These are phyloP conservation scores for Salvia rosmarinus DNA, from an alignment of 257 asterid genomes.

Conservation along the genomic window DNA sequence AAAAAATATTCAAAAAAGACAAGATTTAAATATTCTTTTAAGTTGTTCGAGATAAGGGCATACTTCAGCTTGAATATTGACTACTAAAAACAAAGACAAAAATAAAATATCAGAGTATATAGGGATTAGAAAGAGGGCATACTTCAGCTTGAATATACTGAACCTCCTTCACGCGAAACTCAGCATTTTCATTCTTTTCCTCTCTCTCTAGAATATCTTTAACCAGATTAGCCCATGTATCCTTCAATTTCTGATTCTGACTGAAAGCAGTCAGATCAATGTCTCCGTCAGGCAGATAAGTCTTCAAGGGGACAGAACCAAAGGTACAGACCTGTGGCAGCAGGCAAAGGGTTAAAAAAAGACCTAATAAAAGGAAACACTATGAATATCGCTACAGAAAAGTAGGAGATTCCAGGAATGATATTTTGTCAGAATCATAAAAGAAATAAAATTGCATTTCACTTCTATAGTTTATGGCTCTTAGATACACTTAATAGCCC, in stretches of 20 bases:
- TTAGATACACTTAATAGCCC: neutral
- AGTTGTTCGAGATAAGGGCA: neutral
- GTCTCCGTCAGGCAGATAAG: slow-evolving; percentile 93
- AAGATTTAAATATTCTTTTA: neutral
- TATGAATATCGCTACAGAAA: slow-evolving; percentile 12
- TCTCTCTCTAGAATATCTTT: too few relatives aligned
- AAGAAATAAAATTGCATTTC: slow-evolving; percentile 2
- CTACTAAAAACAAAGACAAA: neutral
- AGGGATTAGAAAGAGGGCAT: slow-evolving; percentile 29
- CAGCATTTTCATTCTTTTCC: too few relatives aligned
- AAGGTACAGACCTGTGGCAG: slow-evolving; percentile 72
- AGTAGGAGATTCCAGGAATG: slow-evolving; percentile 7
- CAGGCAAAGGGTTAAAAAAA: slow-evolving; percentile 15
- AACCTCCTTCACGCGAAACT: slow-evolving; percentile 31
- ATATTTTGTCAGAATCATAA: neutral
- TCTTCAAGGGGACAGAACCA: slow-evolving; percentile 94
- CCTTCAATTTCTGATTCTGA: slow-evolving; percentile 60
- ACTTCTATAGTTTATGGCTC: neutral
- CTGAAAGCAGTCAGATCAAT: slow-evolving; percentile 88
- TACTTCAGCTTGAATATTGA: too few relatives aligned
- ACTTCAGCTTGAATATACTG: slow-evolving; percentile 95
- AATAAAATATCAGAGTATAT: neutral
- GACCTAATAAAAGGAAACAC: neutral
- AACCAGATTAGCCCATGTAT: slow-evolving; percentile 35
- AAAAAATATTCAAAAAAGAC: neutral